phyloP scores from a whole-genome alignment of 2,329 filamentous ascomycete genomes.

The Aspergillus uvarum region DNA sequence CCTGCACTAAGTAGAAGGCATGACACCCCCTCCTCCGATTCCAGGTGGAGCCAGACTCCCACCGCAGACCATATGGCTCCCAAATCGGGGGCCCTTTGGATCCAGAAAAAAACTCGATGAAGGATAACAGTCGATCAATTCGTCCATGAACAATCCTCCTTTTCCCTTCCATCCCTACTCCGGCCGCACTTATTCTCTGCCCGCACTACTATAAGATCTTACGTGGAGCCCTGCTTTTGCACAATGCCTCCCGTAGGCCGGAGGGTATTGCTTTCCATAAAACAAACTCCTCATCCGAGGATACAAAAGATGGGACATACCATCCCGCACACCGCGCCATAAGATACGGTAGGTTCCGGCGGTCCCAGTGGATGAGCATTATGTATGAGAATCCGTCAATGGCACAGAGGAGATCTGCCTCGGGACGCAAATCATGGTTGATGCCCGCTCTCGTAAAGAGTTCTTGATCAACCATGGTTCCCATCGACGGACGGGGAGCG shows the following conservation, averaged over 20 bases:
- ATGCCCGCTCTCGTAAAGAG: slow-evolving; percentile 3
- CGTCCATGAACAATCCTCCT: background rate
- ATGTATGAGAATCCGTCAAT: slow-evolving; percentile 1
- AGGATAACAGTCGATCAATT: background rate
- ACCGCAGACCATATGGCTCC: background rate
- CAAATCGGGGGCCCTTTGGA: background rate
- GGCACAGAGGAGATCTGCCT: slow-evolving; percentile 11
- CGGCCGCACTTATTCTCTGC: background rate
- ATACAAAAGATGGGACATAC: slow-evolving; percentile 6
- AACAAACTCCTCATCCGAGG: background rate
- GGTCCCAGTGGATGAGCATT: slow-evolving; percentile 3
- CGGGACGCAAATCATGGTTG: slow-evolving; percentile 8
- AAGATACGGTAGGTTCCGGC: background rate
- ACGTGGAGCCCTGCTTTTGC: too few species aligned
- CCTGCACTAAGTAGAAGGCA: background rate
- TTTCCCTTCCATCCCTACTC: background rate
- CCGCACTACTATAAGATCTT: background rate
- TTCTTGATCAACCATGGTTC: slow-evolving; percentile 14
- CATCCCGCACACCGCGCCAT: background rate
- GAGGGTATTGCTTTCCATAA: too few species aligned
- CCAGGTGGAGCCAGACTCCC: slow-evolving; percentile 6
- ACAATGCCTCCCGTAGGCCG: too few species aligned
- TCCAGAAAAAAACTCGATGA: background rate
- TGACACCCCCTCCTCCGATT: background rate
- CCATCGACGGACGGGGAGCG: slow-evolving; percentile 29